Base-by-base conservation (phyloP, 2,329 filamentous ascomycete genomes). In the Byssoonygena ceratinophila region DNA sequence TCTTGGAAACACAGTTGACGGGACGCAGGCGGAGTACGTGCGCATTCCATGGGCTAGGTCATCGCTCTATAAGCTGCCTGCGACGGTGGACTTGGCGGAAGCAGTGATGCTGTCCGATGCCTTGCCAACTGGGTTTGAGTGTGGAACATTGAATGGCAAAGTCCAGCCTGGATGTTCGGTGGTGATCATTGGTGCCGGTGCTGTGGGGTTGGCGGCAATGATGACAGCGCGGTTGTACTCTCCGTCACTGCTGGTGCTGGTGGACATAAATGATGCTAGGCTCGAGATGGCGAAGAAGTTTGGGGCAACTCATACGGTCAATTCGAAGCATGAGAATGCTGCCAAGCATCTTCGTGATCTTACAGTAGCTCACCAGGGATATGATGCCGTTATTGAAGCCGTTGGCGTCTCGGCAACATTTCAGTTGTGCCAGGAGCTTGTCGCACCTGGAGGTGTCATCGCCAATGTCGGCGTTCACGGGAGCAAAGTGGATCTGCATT, bases 391-490 rank as follows among this genome's bases (percentile, higher is more conserved):
- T 0, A 77, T 80, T 46, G 78, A 81, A 61, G 77, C 76, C 0
- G 79, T 81, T 1, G 78, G 78, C 1, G 66, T 77, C 7, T 75
- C 76, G 0, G 68, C 68, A 0, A 79, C 75, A 0, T 79, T 81
- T 59, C 68, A 74, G 14, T 63, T 79, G 39, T 76, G 73, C 49
- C 77, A 81, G 61, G 65, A 73, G 6, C 59, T 82, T 22, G 70
- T 81, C 8, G 77, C 74, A 0, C 66, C 73, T 0, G 78, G 77
- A 1, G 78, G 76, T 3, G 65, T 68, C 0, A 73, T 81, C 56
- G 78, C 77, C 3, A 81, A 80, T 59, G 70, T 81, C 1, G 78
- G 78, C 7, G 78, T 81, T 5, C 77, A 80, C 58, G 78, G 78
- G 0, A 70, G 65, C n/a, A 73, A 71, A 44, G 77, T 73, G 0